phyloP scores from a whole-genome alignment of 176 grass and related monocot genomes.

The Tillandsia fasciculata region DNA sequence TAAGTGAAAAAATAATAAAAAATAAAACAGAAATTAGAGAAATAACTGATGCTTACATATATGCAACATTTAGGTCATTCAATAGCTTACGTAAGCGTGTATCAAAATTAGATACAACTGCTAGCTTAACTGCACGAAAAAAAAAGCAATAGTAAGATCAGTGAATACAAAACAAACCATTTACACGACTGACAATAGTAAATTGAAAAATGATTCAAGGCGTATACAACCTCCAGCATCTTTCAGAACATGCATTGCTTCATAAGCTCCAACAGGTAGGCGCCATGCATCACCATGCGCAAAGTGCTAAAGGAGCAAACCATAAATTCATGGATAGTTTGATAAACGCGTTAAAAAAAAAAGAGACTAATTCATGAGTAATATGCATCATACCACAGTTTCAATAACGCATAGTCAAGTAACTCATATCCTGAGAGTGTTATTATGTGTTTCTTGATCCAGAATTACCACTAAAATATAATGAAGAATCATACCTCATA shows the following conservation, averaged over 20 bases:
- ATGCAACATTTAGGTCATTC: constrained; percentile 52
- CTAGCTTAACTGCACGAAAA: constrained; percentile 79
- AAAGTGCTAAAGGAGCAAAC: constrained; percentile 36
- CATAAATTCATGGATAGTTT: not conserved
- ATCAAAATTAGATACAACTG: constrained; percentile 88
- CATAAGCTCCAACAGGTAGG: constrained; percentile 53
- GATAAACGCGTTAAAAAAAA: too few relatives aligned
- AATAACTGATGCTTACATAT: constrained; percentile 43
- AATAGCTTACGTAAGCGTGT: constrained; percentile 63
- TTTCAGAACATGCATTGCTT: constrained; percentile 44
- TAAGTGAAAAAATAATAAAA: not conserved
- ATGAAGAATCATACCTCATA: constrained; percentile 41
- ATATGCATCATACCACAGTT: too few relatives aligned
- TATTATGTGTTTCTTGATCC: not conserved
- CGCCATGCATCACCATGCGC: constrained; percentile 72
- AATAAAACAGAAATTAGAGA: not conserved
- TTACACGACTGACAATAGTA: not conserved
- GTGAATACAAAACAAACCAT: constrained; percentile 4
- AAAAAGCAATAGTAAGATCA: constrained; percentile 13
- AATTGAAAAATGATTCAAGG: constrained; percentile 25
- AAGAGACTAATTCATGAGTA: too few relatives aligned
- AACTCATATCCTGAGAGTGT: too few relatives aligned
- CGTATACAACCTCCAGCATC: constrained; percentile 60
- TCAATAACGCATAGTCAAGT: too few relatives aligned
- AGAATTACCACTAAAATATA: not conserved